phyloP scores from a whole-genome alignment of 306 rosid species.

The Myrica gale region DNA sequence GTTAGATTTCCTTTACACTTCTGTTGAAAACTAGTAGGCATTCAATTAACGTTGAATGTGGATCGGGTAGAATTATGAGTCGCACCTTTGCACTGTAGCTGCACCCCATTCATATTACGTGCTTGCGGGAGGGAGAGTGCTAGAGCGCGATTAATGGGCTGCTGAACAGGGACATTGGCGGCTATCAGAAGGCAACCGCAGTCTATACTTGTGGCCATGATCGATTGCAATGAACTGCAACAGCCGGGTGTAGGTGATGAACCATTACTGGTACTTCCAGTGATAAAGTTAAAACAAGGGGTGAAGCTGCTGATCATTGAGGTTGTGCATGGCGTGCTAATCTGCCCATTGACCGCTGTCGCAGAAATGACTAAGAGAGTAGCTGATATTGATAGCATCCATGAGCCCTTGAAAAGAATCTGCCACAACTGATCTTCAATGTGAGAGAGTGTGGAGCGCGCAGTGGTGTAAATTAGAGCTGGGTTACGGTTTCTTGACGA shows the following conservation, averaged over 20 bases:
- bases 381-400: slow-evolving; percentile 37
- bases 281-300: slow-evolving; percentile 69
- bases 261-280: slow-evolving; percentile 71
- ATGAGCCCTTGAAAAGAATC: slow-evolving; percentile 25
- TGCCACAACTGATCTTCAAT: neutral
- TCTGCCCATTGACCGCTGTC: slow-evolving; percentile 38
- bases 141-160: slow-evolving; percentile 48
- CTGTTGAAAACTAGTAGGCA: neutral
- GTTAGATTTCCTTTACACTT: slow-evolving; percentile 7
- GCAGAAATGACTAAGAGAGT: slow-evolving; percentile 27
- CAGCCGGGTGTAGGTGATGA: slow-evolving; percentile 41
- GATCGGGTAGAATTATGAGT: neutral
- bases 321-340: slow-evolving; percentile 56
- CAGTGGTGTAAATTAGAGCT: slow-evolving; percentile 3
- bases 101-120: slow-evolving; percentile 42
- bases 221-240: slow-evolving; percentile 51
- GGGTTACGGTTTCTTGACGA: slow-evolving; percentile 19
- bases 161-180: slow-evolving; percentile 56
- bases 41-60: no score
- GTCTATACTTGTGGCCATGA: slow-evolving; percentile 36
- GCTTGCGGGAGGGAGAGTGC: slow-evolving; percentile 50
- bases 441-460: neutral
- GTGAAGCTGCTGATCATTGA: slow-evolving; percentile 63
- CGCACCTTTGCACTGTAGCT: slow-evolving; percentile 59
- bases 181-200: slow-evolving; percentile 67